Conservation (phyloP, 192 early-diverging fungal genomes). For the Coemansia guatemalensis region DNA sequence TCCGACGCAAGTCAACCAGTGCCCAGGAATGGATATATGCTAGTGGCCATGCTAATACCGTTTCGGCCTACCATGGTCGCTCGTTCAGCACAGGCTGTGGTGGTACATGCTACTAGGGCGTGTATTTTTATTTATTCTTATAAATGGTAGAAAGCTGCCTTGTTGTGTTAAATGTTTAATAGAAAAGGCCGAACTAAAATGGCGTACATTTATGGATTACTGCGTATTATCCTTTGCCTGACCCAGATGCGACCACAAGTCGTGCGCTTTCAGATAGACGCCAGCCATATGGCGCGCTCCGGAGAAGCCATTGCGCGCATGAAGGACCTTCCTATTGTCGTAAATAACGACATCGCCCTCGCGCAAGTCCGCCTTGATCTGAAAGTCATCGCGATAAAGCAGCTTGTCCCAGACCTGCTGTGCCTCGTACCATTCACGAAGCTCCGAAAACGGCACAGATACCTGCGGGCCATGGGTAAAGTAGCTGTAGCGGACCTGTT, state of each 20-base stretch:
- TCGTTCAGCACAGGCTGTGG: conserved; percentile 8
- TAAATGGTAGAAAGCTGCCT: background rate
- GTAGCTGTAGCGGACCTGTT: conserved; percentile 53
- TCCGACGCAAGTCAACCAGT: conserved; percentile 8
- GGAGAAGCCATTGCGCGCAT: conserved; percentile 52
- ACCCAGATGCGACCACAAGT: conserved; percentile 50
- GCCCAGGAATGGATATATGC: background rate
- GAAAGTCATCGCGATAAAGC: conserved; percentile 51
- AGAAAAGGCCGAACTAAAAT: too few species aligned
- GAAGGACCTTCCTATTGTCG: conserved; percentile 51
- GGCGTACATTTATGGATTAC: too few species aligned
- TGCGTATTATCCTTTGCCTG: too few species aligned
- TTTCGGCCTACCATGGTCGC: conserved; percentile 1
- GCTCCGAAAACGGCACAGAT: conserved; percentile 41
- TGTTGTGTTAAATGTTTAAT: too few species aligned
- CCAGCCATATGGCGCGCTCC: conserved; percentile 55
- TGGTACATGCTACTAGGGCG: too few species aligned
- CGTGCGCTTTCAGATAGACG: conserved; percentile 37
- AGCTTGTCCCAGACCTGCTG: conserved; percentile 49
- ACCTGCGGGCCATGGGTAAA: conserved; percentile 52
- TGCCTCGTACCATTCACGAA: conserved; percentile 54
- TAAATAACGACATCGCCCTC: conserved; percentile 54
- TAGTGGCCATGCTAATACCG: background rate
- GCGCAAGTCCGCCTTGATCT: conserved; percentile 45
- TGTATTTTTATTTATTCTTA: too few species aligned